These are phyloP conservation scores for Scenedesmus sp. DNA, from an alignment of 163 green algal species.

Conservation along the genomic window DNA sequence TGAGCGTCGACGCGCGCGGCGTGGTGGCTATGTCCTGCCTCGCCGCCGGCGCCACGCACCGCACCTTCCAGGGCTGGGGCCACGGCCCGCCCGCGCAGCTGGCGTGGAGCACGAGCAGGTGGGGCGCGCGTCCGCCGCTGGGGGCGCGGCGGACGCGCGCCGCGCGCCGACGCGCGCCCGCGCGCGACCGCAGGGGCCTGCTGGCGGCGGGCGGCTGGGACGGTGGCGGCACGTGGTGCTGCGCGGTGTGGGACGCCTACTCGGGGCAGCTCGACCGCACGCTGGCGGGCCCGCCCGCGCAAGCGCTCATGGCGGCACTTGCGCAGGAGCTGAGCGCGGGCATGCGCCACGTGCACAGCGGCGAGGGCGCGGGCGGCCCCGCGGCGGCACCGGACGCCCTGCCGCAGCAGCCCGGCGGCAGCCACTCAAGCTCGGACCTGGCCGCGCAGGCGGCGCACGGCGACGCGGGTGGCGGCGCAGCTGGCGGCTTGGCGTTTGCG, in stretches of 20 bases:
- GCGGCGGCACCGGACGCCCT: neutral
- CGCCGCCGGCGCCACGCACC: neutral
- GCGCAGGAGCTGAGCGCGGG: constrained; percentile 36
- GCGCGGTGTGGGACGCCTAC: constrained; percentile 28
- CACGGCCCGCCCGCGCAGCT: constrained; percentile 20
- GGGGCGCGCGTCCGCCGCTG: too few species aligned
- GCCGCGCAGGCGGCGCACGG: neutral
- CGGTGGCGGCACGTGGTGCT: neutral
- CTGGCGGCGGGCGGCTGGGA: constrained; percentile 23
- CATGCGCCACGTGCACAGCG: constrained; percentile 5
- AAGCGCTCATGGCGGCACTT: constrained; percentile 35
- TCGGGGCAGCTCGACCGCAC: constrained; percentile 18
- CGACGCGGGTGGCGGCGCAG: neutral
- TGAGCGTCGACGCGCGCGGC: constrained; percentile 30
- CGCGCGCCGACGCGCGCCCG: too few species aligned
- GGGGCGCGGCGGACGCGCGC: too few species aligned
- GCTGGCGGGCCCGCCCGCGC: constrained; percentile 6
- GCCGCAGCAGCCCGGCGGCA: neutral
- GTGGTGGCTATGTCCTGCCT: constrained; percentile 28
- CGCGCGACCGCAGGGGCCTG: constrained; percentile 39
- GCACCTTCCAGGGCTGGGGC: constrained; percentile 20
- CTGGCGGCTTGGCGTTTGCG: neutral
- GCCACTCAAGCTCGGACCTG: neutral
- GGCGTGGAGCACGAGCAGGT: constrained; percentile 40
- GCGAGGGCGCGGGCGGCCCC: neutral